These are phyloP conservation scores for Malania oleifera DNA, from an alignment of 164 flowering plant genomes.

Conservation along the genomic window DNA sequence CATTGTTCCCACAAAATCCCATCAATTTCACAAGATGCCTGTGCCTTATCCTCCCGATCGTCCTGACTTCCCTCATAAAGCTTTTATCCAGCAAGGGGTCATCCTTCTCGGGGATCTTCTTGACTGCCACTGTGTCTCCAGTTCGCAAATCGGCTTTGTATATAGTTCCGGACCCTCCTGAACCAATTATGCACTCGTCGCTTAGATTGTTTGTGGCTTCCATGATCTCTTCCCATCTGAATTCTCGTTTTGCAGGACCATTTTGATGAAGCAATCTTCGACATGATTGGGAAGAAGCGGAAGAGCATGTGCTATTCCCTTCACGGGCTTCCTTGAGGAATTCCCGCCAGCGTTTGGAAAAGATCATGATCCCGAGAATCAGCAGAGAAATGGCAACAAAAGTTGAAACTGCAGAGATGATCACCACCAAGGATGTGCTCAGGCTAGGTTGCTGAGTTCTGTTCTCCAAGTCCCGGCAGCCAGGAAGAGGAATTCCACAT, in stretches of 20 bases:
- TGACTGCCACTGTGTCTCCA: conserved; percentile 84
- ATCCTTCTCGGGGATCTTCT: conserved; percentile 66
- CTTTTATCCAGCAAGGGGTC: conserved; percentile 58
- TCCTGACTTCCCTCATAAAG: conserved; percentile 78
- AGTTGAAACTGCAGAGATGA: conserved; percentile 46
- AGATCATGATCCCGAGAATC: conserved; percentile 31
- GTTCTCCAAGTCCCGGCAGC: conserved; percentile 22
- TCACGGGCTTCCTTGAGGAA: conserved; percentile 24
- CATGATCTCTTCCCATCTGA: conserved; percentile 86
- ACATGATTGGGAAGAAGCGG: conserved; percentile 59
- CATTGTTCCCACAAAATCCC: conserved; percentile 63
- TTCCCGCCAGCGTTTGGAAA: conserved; percentile 35
- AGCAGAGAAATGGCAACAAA: conserved; percentile 39
- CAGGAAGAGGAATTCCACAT: conserved; percentile 66
- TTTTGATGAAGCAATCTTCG: conserved; percentile 42
- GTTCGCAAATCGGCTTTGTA: conserved; percentile 65
- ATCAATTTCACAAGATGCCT: conserved; percentile 83
- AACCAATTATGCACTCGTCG: conserved; percentile 71
- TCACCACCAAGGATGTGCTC: conserved; percentile 34
- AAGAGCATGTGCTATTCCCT: conserved; percentile 42
- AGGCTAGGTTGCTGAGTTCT: conserved; percentile 17
- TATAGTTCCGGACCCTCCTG: conserved; percentile 88
- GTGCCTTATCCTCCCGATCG: conserved; percentile 88
- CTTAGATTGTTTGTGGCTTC: conserved; percentile 75
- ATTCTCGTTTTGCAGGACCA: conserved; percentile 39